Base-by-base conservation (phyloP, 345 rosid genomes). In the Rhodomyrtus tomentosa region DNA sequence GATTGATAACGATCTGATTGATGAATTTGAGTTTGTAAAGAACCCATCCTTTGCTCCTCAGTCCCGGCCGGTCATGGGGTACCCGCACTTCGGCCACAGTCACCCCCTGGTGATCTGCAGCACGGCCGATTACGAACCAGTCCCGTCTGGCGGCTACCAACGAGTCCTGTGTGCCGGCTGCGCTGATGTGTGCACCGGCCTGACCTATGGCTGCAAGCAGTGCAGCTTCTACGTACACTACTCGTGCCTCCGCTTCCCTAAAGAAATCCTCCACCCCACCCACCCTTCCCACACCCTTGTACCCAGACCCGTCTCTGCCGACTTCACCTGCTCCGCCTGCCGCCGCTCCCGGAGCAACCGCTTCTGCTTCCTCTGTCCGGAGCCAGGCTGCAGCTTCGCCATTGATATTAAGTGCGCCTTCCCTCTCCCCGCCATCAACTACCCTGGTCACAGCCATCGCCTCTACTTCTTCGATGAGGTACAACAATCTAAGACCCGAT, bases 91-190 rank as follows among this genome's bases (percentile, higher is more conserved):
- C 6, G 36, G 74, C 6, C 74, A 62, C 74, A 11, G 4, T 10
- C 74, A 32, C 22, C 12, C 18, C 12, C 42, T 32, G 22, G 74
- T 32, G 74, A 62, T 62, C 74, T 29, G 74, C 22, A 29, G 74
- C 22, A 62, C 7, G 42, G 42, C 74, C 0, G 74, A 29, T 42
- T 15, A 7, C 0, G 22, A 15, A 9, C 72, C n/a, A 56, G 36
- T 5, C 2, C 36, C 18, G 18, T n/a, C 3, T 38, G 36, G 36
- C 0, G 68, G n/a, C 68, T n/a, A n/a, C 0, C 32, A n/a, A 10
- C 73, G 32, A 29, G 40, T 3, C 5, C 42, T 3, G 22, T 29
- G 74, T 1, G 74, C 5, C 22, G 74, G 22, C 40, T 62, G 74
- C 6, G 4, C 21, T 0, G 42, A 29, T 21, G 3, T 29, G 74